phyloP scores from a whole-genome alignment of 208 protist species.

The Acanthamoeba healyi region DNA sequence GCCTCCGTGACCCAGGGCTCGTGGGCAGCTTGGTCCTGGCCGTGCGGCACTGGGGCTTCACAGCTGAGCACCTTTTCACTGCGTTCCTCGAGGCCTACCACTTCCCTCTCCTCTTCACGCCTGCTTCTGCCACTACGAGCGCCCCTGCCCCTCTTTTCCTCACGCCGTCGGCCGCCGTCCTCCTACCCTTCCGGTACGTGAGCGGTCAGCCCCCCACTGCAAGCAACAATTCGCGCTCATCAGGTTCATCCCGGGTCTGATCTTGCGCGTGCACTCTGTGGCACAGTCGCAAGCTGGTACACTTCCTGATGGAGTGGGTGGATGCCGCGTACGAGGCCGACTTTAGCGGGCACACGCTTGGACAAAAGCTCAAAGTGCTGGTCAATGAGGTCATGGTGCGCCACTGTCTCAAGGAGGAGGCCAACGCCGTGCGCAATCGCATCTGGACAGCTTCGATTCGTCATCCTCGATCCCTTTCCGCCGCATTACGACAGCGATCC shows the following conservation, averaged over 20 bases:
- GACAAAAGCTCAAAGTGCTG: not conserved
- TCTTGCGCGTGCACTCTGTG: not conserved
- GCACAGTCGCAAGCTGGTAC: not conserved
- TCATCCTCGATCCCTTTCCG: too few relatives aligned
- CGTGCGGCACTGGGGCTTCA: slow-evolving; percentile 6
- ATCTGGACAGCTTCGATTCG: not conserved
- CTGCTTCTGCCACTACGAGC: too few relatives aligned
- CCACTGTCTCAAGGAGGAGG: not conserved
- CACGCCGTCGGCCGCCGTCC: too few relatives aligned
- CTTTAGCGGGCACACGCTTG: not conserved
- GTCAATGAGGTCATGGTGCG: not conserved
- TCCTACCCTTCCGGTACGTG: too few relatives aligned
- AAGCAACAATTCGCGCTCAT: too few relatives aligned
- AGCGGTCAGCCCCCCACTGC: too few relatives aligned
- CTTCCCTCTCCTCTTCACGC: not conserved
- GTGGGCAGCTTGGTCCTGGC: not conserved
- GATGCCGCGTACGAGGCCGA: not conserved
- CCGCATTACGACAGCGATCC: too few relatives aligned
- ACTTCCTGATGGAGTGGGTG: not conserved
- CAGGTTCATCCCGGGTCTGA: not conserved
- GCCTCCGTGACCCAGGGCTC: too few relatives aligned
- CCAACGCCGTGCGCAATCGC: not conserved
- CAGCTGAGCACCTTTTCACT: not conserved
- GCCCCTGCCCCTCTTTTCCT: too few relatives aligned
- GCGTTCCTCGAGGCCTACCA: slow-evolving; percentile 19